phyloP scores from a whole-genome alignment of 495 filamentous ascomycete genomes.

The Talaromyces adpressus region DNA sequence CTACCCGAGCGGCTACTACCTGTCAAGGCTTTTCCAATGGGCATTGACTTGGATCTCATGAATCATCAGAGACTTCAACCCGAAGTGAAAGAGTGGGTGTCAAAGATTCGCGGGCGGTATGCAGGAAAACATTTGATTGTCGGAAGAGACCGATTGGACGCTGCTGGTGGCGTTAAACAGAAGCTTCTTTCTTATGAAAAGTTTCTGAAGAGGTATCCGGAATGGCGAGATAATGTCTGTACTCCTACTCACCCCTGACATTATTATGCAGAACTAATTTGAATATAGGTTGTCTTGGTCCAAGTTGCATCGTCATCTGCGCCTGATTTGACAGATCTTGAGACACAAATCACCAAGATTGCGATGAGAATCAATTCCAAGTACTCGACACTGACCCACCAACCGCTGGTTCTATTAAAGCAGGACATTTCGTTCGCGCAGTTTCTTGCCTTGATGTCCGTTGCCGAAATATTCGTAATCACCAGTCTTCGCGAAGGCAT shows the following conservation, averaged over 20 bases:
- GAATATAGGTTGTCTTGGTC: constrained; percentile 59
- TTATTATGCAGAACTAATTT: background rate
- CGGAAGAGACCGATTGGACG: constrained; percentile 81
- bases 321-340: constrained; percentile 69
- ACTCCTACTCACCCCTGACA: background rate
- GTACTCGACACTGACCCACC: constrained; percentile 74
- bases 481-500: constrained; percentile 85
- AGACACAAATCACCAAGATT: constrained; percentile 75
- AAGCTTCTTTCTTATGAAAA: constrained; percentile 83
- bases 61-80: constrained; percentile 54
- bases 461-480: constrained; percentile 80
- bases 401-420: constrained; percentile 80
- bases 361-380: constrained; percentile 78
- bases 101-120: constrained; percentile 63
- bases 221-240: constrained; percentile 65
- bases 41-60: constrained; percentile 62
- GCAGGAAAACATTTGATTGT: constrained; percentile 76
- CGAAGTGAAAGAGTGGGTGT: constrained; percentile 66
- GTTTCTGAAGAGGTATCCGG: constrained; percentile 77
- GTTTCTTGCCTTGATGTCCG: constrained; percentile 73
- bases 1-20: constrained; percentile 89
- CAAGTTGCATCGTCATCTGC: constrained; percentile 73
- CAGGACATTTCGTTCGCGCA: constrained; percentile 83
- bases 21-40: constrained; percentile 44
- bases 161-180: constrained; percentile 76